A percentile compares a stretch with the other conserved stretches of the same genome.
These are phyloP conservation scores for Rutstroemia sp. DNA, from an alignment of 2,329 filamentous ascomycete species.

Conservation along the genomic window DNA sequence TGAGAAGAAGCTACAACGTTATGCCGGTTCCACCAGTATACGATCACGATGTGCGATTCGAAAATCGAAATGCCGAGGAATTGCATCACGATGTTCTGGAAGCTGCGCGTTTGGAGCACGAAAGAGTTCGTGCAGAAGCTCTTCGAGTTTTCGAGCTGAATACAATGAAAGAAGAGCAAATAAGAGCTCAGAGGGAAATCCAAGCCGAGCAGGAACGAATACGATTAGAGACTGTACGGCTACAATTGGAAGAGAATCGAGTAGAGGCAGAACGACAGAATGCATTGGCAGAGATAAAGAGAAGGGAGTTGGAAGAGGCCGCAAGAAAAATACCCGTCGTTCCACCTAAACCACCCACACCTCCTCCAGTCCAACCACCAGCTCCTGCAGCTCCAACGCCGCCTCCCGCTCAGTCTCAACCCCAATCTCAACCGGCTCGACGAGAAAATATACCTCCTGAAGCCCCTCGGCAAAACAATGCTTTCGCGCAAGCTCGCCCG, in stretches of 20 bases:
- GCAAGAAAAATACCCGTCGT: constrained; percentile 25
- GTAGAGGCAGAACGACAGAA: constrained; percentile 32
- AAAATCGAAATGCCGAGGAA: constrained; percentile 17
- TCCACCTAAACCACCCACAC: constrained; percentile 18
- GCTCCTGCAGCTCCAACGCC: not conserved
- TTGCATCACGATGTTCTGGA: constrained; percentile 48
- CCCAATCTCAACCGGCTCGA: not conserved
- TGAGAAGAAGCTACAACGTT: constrained; percentile 4
- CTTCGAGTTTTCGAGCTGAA: constrained; percentile 42
- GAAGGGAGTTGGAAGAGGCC: constrained; percentile 37
- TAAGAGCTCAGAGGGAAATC: constrained; percentile 6
- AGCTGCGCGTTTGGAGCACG: constrained; percentile 58
- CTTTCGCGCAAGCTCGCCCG: not conserved
- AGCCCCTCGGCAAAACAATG: not conserved
- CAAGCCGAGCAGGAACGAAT: not conserved
- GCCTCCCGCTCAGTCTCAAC: not conserved
- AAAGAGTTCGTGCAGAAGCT: constrained; percentile 50
- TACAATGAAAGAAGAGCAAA: constrained; percentile 36
- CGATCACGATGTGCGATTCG: constrained; percentile 11
- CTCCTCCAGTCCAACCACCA: constrained; percentile 8
- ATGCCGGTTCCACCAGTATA: constrained; percentile 1
- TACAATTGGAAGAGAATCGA: constrained; percentile 19
- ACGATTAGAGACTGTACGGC: not conserved
- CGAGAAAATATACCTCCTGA: not conserved
- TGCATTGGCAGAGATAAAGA: constrained; percentile 45